Evolutionary conservation across 2,329 filamentous ascomycete species (phyloP).

Genomic region (Penicillium sp.): DNA sequence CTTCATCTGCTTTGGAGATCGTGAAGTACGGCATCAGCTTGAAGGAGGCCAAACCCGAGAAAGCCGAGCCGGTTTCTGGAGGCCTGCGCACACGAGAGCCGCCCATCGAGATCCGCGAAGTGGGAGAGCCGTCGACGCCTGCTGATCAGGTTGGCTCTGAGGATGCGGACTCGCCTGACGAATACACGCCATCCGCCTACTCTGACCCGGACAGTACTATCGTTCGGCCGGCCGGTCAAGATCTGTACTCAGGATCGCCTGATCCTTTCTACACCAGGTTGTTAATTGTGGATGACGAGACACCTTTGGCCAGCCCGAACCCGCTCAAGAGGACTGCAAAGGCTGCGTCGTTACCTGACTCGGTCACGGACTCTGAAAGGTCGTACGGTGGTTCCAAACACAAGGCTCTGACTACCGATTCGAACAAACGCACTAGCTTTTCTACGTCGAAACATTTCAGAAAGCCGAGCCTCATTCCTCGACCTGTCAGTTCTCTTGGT

Average conservation of each 20-base stretch:
- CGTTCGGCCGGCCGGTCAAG: background rate
- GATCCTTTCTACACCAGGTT: background rate
- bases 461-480: constrained; percentile 12
- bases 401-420: background rate
- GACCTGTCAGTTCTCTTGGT: constrained; percentile 1
- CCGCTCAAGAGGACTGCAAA: constrained; percentile 29
- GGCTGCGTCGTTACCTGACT: constrained; percentile 30
- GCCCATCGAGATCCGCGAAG: background rate
- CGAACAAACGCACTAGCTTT: background rate
- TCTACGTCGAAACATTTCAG: background rate
- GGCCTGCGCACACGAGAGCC: background rate
- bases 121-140: background rate
- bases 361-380: constrained; percentile 22
- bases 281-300: background rate
- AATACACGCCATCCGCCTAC: background rate
- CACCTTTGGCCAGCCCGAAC: constrained; percentile 1
- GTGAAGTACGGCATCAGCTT: background rate
- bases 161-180: background rate
- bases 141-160: background rate
- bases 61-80: background rate
- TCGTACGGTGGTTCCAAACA: constrained; percentile 3
- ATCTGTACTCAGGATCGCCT: background rate
- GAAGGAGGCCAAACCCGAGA: background rate
- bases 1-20: background rate
- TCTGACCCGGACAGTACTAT: background rate